Conservation (phyloP, 352 stramenopile genomes). For the Pythium phragmitis region DNA sequence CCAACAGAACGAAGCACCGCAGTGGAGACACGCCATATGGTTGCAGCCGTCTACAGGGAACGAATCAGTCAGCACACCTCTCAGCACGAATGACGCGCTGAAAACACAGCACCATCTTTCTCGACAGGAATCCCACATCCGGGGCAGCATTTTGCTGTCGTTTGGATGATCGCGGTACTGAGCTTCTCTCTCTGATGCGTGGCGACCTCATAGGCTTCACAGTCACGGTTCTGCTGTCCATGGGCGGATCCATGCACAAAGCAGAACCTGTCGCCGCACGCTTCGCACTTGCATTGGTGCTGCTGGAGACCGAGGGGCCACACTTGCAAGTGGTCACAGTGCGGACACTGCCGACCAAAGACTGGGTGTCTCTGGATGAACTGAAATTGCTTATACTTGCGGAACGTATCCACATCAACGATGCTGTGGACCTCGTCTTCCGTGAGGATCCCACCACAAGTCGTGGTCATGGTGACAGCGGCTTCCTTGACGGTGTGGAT, state of each 20-base stretch:
- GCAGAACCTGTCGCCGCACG: neutral
- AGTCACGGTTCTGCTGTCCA: neutral
- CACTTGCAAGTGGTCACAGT: neutral
- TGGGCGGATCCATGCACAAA: neutral
- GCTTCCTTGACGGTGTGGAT: neutral
- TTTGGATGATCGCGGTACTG: neutral
- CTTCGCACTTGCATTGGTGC: neutral
- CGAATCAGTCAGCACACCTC: neutral
- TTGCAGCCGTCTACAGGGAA: constrained; percentile 10
- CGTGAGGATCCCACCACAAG: neutral
- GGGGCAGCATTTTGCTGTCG: neutral
- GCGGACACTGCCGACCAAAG: neutral
- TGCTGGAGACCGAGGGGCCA: neutral
- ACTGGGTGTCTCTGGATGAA: neutral
- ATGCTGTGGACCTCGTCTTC: neutral
- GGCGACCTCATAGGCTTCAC: neutral
- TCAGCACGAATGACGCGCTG: too few relatives aligned
- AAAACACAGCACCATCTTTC: constrained; percentile 6
- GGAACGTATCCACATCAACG: neutral
- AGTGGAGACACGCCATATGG: constrained; percentile 13
- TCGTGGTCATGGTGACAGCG: too few relatives aligned
- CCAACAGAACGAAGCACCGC: constrained; percentile 14
- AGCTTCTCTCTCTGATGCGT: neutral
- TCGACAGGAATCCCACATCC: neutral
- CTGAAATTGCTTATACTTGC: neutral